These are phyloP conservation scores for Botrytis pseudocinerea DNA, from an alignment of 2,329 filamentous ascomycete species.

Conservation along the genomic window DNA sequence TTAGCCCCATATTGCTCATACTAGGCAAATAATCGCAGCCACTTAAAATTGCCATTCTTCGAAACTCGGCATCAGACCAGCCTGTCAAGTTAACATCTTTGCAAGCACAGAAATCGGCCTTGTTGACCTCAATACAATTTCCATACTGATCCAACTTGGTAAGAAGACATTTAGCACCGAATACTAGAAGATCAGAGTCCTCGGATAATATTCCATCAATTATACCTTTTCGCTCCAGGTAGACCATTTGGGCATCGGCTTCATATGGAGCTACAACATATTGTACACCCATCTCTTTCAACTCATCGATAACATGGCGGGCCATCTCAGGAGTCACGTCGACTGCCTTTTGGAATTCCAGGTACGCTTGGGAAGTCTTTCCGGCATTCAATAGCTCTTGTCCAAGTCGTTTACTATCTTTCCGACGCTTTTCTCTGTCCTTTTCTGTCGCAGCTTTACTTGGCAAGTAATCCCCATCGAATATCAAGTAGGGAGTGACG, in stretches of 20 bases:
- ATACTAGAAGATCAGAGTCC: constrained; percentile 93
- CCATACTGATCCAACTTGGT: constrained; percentile 96
- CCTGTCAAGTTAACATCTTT: constrained; percentile 85
- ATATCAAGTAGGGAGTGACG: constrained; percentile 90
- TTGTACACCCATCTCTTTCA: constrained; percentile 76
- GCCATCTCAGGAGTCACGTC: constrained; percentile 98
- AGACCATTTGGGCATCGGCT: constrained; percentile 94
- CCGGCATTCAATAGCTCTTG: constrained; percentile 80
- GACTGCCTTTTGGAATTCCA: constrained; percentile 90
- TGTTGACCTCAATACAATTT: constrained; percentile 87
- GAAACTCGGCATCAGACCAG: constrained; percentile 89
- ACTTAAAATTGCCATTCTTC: constrained; percentile 93
- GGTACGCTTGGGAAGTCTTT: constrained; percentile 74
- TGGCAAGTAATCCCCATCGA: constrained; percentile 92
- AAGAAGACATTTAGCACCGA: constrained; percentile 84
- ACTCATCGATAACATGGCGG: constrained; percentile 82
- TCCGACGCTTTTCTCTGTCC: constrained; percentile 71
- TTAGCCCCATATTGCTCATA: constrained; percentile 83
- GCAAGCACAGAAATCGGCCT: constrained; percentile 83
- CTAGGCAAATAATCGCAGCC: constrained; percentile 94
- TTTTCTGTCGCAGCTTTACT: constrained; percentile 89
- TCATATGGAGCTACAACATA: constrained; percentile 97
- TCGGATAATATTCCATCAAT: constrained; percentile 90
- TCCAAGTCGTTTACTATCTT: constrained; percentile 74
- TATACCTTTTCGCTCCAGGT: constrained; percentile 81